phyloP scores from a whole-genome alignment of 352 stramenopile genomes.

The Thalassiosira pacifica region DNA sequence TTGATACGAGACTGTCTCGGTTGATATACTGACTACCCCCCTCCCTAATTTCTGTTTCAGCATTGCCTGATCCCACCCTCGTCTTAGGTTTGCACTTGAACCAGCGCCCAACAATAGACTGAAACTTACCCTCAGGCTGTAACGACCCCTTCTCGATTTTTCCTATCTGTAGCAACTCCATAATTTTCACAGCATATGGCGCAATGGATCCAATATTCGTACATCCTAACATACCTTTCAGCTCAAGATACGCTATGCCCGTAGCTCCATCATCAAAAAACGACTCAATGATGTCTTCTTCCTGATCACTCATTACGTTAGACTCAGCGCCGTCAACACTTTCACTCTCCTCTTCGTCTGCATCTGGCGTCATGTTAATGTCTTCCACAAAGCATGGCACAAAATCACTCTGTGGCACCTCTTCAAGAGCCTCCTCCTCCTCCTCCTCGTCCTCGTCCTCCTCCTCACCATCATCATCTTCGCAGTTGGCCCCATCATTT shows the following conservation, averaged over 20 bases:
- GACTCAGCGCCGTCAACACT: not conserved
- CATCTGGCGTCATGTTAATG: not conserved
- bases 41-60: conserved; percentile 7
- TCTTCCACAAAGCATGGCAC: not conserved
- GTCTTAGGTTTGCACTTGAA: conserved; percentile 19
- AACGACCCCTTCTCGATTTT: conserved; percentile 21
- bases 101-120: conserved; percentile 1
- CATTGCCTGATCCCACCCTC: conserved; percentile 2
- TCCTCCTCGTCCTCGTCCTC: not conserved
- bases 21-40: conserved; percentile 5
- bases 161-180: conserved; percentile 21
- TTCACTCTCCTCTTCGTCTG: not conserved
- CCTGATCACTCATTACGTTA: not conserved
- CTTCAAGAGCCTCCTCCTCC: not conserved
- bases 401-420: not conserved
- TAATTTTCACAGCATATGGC: not conserved
- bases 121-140: not conserved
- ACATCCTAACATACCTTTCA: not conserved
- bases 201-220: conserved; percentile 1
- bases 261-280: not conserved
- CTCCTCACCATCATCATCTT: conserved; percentile 12
- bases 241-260: not conserved
- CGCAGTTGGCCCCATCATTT: not conserved
- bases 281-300: not conserved
- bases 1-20: conserved; percentile 3